Conservation (phyloP, 2,329 filamentous ascomycete species). For the Plenodomus biglobosus region DNA sequence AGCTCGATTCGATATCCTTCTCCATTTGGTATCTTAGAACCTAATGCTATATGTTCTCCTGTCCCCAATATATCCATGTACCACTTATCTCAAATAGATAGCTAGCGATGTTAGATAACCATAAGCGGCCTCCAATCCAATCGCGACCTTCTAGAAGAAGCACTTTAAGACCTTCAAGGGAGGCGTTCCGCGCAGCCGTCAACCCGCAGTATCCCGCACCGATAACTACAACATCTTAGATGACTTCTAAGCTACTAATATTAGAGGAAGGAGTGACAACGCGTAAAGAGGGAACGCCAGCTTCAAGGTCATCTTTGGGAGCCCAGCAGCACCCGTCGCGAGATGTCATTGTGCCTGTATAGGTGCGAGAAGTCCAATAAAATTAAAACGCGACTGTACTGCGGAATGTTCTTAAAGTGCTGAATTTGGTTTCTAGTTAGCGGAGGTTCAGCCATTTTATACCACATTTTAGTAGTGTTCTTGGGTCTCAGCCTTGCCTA, state of each 20-base stretch:
- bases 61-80: slow-evolving; percentile 43
- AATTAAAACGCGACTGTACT: too few relatives aligned
- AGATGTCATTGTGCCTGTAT: slow-evolving; percentile 17
- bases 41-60: slow-evolving; percentile 39
- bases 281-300: slow-evolving; percentile 23
- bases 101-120: slow-evolving; percentile 42
- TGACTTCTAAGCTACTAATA: slow-evolving; percentile 8
- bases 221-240: slow-evolving; percentile 28
- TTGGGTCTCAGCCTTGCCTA: too few relatives aligned
- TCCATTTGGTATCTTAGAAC: slow-evolving; percentile 51
- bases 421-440: too few relatives aligned
- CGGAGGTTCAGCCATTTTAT: too few relatives aligned
- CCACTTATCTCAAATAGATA: slow-evolving; percentile 48
- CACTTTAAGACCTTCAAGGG: slow-evolving; percentile 26
- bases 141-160: slow-evolving; percentile 46
- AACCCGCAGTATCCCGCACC: slow-evolving; percentile 31
- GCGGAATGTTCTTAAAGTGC: too few relatives aligned
- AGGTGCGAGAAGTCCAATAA: too few relatives aligned
- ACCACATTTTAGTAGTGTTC: too few relatives aligned
- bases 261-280: slow-evolving; percentile 20
- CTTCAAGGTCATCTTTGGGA: slow-evolving; percentile 12
- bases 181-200: slow-evolving; percentile 28
- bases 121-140: slow-evolving; percentile 49
- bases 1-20: slow-evolving; percentile 32
- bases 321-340: slow-evolving; percentile 30